phyloP scores from a whole-genome alignment of 2,329 filamentous ascomycete species.

The Penicillium vulpinum region DNA sequence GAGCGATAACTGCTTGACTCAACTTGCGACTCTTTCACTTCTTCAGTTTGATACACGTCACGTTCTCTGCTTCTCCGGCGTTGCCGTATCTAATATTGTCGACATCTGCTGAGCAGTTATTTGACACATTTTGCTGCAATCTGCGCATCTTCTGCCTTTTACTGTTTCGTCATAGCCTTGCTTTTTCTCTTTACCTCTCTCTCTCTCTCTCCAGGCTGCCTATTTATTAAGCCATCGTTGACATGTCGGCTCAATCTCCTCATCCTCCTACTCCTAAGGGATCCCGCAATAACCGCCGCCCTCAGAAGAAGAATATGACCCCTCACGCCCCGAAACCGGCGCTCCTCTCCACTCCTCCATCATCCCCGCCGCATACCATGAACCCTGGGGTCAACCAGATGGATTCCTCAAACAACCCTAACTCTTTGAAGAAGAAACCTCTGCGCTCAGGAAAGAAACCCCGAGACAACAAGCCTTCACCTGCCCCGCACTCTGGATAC shows the following conservation, averaged over 20 bases:
- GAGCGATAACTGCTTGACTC: constrained; percentile 4
- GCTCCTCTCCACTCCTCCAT: constrained; percentile 37
- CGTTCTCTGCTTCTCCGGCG: constrained; percentile 22
- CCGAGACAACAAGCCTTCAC: constrained; percentile 29
- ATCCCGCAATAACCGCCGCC: constrained; percentile 38
- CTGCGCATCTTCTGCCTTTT: constrained; percentile 22
- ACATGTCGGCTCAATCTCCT: constrained; percentile 48
- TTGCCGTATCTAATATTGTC: constrained; percentile 31
- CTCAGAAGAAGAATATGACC: constrained; percentile 38
- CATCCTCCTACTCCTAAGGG: constrained; percentile 42
- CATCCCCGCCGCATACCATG: constrained; percentile 37
- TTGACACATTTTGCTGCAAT: constrained; percentile 22
- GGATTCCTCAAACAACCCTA: constrained; percentile 32
- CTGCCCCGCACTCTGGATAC: constrained; percentile 26
- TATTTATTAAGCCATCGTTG: constrained; percentile 53
- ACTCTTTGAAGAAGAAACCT: constrained; percentile 39
- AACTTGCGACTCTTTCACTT: constrained; percentile 13
- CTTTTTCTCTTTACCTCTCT: constrained; percentile 28
- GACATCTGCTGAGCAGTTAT: constrained; percentile 37
- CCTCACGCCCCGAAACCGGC: constrained; percentile 33
- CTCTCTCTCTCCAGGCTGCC: constrained; percentile 42
- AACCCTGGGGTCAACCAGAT: constrained; percentile 31
- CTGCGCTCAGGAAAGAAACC: constrained; percentile 39
- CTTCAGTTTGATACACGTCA: constrained; percentile 6
- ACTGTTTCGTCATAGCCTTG: constrained; percentile 20